phyloP scores from a whole-genome alignment of 495 filamentous ascomycete genomes.

The Lasiosphaeriaceae sp. region DNA sequence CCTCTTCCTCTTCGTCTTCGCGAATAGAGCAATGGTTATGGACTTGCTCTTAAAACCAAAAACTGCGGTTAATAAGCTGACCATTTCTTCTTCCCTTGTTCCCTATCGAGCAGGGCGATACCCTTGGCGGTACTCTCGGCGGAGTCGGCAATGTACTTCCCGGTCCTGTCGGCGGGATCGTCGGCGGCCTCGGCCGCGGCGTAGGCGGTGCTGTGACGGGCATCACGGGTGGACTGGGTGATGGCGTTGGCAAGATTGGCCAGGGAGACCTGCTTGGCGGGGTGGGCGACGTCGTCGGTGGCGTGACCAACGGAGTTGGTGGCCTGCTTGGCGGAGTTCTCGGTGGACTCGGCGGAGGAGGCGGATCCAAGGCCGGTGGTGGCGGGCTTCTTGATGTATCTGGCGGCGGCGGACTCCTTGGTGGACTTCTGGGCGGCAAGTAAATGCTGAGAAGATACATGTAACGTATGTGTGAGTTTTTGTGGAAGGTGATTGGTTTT shows the following conservation, averaged over 20 bases:
- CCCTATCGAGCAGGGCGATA: constrained; percentile 12
- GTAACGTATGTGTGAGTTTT: no score
- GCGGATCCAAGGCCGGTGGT: no score
- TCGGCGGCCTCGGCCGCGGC: constrained; percentile 14
- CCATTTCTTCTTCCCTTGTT: not conserved
- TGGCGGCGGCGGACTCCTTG: no score
- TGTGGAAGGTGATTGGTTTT: no score
- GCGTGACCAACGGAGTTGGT: constrained; percentile 15
- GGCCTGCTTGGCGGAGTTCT: constrained; percentile 18
- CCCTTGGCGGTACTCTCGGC: constrained; percentile 19
- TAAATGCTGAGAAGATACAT: no score
- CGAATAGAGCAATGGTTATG: no score
- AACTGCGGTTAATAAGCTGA: not conserved
- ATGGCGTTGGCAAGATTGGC: constrained; percentile 20
- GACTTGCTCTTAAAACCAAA: not conserved
- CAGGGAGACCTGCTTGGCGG: constrained; percentile 19
- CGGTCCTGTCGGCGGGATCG: constrained; percentile 16
- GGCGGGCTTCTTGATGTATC: no score
- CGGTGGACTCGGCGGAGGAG: constrained; percentile 10
- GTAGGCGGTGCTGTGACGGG: constrained; percentile 16
- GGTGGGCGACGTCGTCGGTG: constrained; percentile 15
- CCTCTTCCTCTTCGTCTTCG: not conserved
- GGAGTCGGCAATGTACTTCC: constrained; percentile 17
- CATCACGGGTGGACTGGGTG: constrained; percentile 16
- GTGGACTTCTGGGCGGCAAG: no score